Evolutionary conservation across 1,284 basidiomycete genomes (phyloP).

Genomic region (Neonothopanus nambi): DNA sequence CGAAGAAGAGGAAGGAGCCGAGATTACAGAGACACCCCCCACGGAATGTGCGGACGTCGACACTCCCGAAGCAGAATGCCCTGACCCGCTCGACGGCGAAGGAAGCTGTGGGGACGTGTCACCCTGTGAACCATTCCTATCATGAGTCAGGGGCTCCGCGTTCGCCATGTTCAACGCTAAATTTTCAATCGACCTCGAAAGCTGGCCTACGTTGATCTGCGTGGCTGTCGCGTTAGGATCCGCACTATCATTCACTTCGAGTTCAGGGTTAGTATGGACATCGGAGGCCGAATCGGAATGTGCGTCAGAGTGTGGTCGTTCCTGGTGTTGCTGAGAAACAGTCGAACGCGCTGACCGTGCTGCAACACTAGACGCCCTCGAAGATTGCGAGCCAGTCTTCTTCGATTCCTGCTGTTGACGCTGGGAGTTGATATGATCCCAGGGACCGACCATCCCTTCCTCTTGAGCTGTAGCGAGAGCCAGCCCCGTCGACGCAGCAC

Average conservation of each 20-base stretch:
- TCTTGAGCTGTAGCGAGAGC: conserved; percentile 3
- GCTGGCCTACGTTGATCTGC: conserved; percentile 35
- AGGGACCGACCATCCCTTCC: conserved; percentile 30
- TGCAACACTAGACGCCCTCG: conserved; percentile 34
- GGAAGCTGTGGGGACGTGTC: conserved; percentile 50
- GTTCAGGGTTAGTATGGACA: conserved; percentile 9
- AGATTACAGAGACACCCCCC: background rate
- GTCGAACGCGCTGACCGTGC: conserved; percentile 16
- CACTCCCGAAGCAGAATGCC: background rate
- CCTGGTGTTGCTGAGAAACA: background rate
- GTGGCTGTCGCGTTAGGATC: conserved; percentile 39
- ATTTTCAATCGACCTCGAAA: conserved; percentile 41
- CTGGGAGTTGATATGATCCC: conserved; percentile 32
- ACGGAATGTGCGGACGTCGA: background rate
- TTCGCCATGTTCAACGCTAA: conserved; percentile 42
- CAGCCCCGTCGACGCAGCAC: conserved; percentile 10
- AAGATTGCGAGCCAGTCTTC: conserved; percentile 22
- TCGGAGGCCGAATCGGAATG: background rate
- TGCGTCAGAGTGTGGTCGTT: background rate
- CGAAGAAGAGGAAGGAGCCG: conserved; percentile 1
- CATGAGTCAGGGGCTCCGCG: background rate
- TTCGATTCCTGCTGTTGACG: background rate
- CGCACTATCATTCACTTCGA: conserved; percentile 11
- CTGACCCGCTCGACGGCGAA: conserved; percentile 36
- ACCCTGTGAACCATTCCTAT: conserved; percentile 24